These are phyloP conservation scores for Suhomyces faveliae DNA, from an alignment of 805 yeast species.

Conservation along the genomic window DNA sequence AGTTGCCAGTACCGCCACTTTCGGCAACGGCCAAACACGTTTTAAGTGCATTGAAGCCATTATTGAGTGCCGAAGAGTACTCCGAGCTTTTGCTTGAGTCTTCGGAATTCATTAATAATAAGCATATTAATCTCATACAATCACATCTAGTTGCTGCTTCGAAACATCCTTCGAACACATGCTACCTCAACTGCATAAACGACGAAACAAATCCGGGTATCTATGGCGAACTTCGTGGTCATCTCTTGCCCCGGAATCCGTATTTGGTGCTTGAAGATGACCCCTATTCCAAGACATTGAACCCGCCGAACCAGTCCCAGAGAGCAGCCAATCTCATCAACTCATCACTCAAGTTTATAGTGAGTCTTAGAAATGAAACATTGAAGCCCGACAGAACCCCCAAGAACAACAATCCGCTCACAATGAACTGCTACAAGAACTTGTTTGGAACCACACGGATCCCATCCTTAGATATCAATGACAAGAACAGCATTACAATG, in stretches of 20 bases:
- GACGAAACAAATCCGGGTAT: conserved; percentile 53
- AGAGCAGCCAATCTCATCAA: conserved; percentile 66
- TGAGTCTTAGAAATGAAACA: conserved; percentile 53
- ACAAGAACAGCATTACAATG: conserved; percentile 36
- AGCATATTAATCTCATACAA: conserved; percentile 48
- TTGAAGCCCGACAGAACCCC: conserved; percentile 61
- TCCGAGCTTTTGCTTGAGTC: conserved; percentile 43
- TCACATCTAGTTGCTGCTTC: conserved; percentile 50
- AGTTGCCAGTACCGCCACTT: conserved; percentile 62
- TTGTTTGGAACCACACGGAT: conserved; percentile 68
- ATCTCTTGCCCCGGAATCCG: conserved; percentile 74
- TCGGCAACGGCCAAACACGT: conserved; percentile 51
- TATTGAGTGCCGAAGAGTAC: conserved; percentile 54
- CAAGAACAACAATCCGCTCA: conserved; percentile 47
- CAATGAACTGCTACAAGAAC: conserved; percentile 67
- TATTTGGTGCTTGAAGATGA: conserved; percentile 73
- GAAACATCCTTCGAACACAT: conserved; percentile 36
- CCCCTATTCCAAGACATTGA: conserved; percentile 53
- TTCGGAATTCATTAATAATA: conserved; percentile 43
- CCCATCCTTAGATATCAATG: conserved; percentile 26
- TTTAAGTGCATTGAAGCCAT: conserved; percentile 56
- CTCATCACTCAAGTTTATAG: conserved; percentile 64
- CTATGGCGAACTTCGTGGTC: conserved; percentile 63
- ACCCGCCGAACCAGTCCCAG: conserved; percentile 65
- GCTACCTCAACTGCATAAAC: conserved; percentile 57